phyloP scores from a whole-genome alignment of 2,329 filamentous ascomycete genomes.

The Diaporthe sp. region DNA sequence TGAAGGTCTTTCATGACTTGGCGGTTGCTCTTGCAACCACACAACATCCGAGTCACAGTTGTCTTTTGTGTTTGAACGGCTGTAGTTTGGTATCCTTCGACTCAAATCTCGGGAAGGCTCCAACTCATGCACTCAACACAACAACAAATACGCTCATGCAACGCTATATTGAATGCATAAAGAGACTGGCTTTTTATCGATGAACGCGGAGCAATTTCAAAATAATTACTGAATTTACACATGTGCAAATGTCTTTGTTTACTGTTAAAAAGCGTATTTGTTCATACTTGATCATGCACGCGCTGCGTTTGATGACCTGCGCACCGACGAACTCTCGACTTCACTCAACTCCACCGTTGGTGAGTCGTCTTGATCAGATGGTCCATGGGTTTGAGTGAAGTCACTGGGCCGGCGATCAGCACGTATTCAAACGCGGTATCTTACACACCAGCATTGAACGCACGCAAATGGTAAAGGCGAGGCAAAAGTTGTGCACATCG shows the following conservation, averaged over 20 bases:
- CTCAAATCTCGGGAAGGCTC: neutral
- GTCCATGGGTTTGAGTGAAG: neutral
- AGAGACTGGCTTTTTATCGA: neutral
- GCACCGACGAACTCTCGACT: fast-evolving
- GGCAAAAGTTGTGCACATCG: neutral
- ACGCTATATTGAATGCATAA: neutral
- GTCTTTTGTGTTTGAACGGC: neutral
- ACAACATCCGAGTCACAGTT: neutral
- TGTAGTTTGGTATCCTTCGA: neutral
- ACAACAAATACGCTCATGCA: neutral
- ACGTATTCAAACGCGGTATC: neutral
- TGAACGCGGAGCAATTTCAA: neutral
- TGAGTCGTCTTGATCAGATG: neutral
- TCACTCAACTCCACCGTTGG: neutral
- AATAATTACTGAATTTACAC: neutral
- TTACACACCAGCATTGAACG: neutral
- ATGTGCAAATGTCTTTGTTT: neutral
- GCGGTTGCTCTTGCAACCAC: neutral
- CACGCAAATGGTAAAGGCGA: too few relatives aligned
- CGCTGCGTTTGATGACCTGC: neutral
- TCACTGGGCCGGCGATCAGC: neutral
- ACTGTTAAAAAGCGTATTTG: neutral
- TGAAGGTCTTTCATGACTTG: neutral
- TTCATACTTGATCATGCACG: neutral
- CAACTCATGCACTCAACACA: too few relatives aligned